Evolutionary conservation across 2,329 filamentous ascomycete genomes (phyloP), one percentile per base, ranked within the genome.

Genomic region (Diaporthe aspalathi): DNA sequence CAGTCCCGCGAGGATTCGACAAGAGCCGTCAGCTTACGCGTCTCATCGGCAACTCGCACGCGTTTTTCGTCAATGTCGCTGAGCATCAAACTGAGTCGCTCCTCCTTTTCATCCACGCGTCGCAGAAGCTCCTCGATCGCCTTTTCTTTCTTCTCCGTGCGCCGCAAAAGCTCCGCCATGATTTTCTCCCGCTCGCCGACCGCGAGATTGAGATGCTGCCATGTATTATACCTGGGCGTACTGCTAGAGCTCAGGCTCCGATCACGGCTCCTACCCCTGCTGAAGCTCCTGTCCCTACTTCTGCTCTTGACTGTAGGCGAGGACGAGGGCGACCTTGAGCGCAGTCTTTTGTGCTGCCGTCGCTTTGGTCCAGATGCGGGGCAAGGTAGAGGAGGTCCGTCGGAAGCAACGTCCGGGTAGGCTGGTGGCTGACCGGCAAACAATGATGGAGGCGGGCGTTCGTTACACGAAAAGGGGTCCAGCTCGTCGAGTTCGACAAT

Each of bases 161-260:
- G 63, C 47, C 63, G 63, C 16, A 67, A 32, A 47, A 67, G 63
- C 63, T 67, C 63, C 6, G 29, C 45, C 45, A 67, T 53, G 20
- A 67, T 67, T 27, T 67, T 53, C 47, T 67, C 63, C 32, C 63
- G 47, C 63, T 53, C 63, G 49, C 63, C 47, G 8, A 49, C 45
- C 29, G 35, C 63, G 1, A 67, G 47, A 5, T 67, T 35, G 3
- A 53, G 17, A 40, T 67, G 49, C 22, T 67, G 27, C 24, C 32
- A 67, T 9, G 49, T 54, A 11, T 24, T 27, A 17, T 66, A 66
- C 43, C 29, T 32, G 8, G 62, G 62, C 12, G 62, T 40, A 12
- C 45, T 35, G 32, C 56, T 62, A 11, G 20, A 47, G 45, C 45
- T 47, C 20, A 2, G 20, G 2, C n/a, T 38, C 35, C 35, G 32